Base-by-base conservation (phyloP, 208 protist genomes). In the Wallacemonas sp. region DNA sequence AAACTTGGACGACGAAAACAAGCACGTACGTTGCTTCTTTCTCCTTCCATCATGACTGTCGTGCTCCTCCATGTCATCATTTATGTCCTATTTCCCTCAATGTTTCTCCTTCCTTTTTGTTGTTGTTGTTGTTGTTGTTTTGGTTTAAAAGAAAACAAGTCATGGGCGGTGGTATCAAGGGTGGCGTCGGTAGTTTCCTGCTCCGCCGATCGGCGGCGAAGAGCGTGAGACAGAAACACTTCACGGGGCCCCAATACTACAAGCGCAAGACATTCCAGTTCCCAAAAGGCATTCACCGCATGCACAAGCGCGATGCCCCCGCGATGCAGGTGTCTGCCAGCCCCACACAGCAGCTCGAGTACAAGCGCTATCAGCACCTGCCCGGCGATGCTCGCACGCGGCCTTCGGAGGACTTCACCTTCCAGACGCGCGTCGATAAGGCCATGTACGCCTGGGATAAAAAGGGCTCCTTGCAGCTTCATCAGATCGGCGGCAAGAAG, bases 181-280 rank as follows among this genome's bases (percentile, higher is more conserved):
- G 89, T 39, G 82, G 78, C n/a, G 73, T 94, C 39, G 89, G 89
- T 11, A 83, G 70, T 61, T 94, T 94, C 57, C 72, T 94, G 12
- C 72, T 92, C 26, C 85, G 86, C 61, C 80, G 84, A 8, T 55
- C 83, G 0, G 83, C 89, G 0, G 69, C 73, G 7, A 92, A 89
- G 65, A 91, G 81, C 52, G 66, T 91, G 31, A 77, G 85, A 11
- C 89, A 94, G 62, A 78, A 74, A 38, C 77, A 94, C 76, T 70
- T 79, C 29, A 94, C 89, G 7, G 89, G 89, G 0, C 89, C 89
- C 33, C 85, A 92, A 67, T 91, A 79, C 66, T 67, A 89, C 70
- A 92, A 89, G 45, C 77, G 89, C 22, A 94, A 94, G 46, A 76
- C 70, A 25, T 94, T 94, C 33, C 62, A 74, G 23, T 86, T 92